phyloP scores from a whole-genome alignment of 2,329 filamentous ascomycete genomes.

The Didymella exigua region DNA sequence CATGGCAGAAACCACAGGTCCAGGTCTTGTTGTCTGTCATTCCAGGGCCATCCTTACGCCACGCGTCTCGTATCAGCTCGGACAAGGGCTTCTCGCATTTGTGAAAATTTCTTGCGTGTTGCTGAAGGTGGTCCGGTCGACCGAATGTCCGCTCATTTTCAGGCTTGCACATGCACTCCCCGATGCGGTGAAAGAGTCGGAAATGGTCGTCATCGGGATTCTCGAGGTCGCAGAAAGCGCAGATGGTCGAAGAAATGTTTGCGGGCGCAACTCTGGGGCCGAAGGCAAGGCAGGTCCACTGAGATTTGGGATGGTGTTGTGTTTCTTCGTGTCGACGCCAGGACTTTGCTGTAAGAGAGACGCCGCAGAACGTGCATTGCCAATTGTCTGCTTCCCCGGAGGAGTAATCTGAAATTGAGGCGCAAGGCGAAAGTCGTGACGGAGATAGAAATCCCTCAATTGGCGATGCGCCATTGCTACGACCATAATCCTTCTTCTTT shows the following conservation, averaged over 20 bases:
- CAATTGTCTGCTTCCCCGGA: slow-evolving; percentile 29
- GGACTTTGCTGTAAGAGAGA: slow-evolving; percentile 39
- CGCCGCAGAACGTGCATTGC: slow-evolving; percentile 45
- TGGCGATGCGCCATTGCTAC: slow-evolving; percentile 20
- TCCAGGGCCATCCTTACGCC: slow-evolving; percentile 31
- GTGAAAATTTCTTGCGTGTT: slow-evolving; percentile 45
- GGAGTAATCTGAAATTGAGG: slow-evolving; percentile 4
- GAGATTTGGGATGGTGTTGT: slow-evolving; percentile 41
- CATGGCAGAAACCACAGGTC: slow-evolving; percentile 42
- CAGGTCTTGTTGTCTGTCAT: slow-evolving; percentile 26
- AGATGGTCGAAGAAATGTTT: slow-evolving; percentile 20
- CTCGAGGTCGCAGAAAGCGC: slow-evolving; percentile 38
- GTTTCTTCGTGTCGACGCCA: slow-evolving; percentile 48
- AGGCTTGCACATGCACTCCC: slow-evolving; percentile 37
- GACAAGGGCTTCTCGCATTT: slow-evolving; percentile 22
- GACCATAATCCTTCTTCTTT: slow-evolving; percentile 47
- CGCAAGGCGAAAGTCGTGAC: slow-evolving; percentile 11
- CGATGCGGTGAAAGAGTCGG: slow-evolving; percentile 33
- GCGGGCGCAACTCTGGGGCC: slow-evolving; percentile 30
- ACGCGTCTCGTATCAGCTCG: slow-evolving; percentile 35
- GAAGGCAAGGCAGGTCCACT: slow-evolving; percentile 43
- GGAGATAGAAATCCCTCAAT: slow-evolving; percentile 18
- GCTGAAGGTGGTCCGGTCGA: slow-evolving; percentile 42
- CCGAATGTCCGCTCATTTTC: slow-evolving; percentile 39
- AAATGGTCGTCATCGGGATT: slow-evolving; percentile 42